phyloP scores from a whole-genome alignment of 495 filamentous ascomycete species.

The Aspergillus cavernicola region DNA sequence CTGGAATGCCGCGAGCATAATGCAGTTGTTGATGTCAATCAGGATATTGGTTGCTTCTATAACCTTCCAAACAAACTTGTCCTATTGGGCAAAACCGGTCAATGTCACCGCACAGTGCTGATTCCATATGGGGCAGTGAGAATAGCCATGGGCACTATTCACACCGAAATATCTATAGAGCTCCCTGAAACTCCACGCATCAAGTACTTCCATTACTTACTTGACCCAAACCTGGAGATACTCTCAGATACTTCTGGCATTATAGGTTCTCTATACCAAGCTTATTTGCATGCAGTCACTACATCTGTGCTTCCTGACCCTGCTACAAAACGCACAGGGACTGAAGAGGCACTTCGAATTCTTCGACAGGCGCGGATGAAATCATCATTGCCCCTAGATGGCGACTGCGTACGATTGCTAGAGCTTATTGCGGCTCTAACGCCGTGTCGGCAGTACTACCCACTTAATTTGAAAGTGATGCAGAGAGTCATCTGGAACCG shows the following conservation, averaged over 20 bases:
- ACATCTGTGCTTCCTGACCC: conserved; percentile 51
- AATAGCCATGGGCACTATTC: conserved; percentile 15
- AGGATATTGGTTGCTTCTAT: conserved; percentile 47
- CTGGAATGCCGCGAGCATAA: conserved; percentile 47
- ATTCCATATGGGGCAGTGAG: conserved; percentile 42
- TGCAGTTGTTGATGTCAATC: conserved; percentile 49
- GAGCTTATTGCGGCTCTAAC: conserved; percentile 45
- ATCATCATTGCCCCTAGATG: conserved; percentile 43
- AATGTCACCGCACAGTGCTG: conserved; percentile 38
- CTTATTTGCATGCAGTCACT: conserved; percentile 56
- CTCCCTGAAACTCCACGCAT: conserved; percentile 16
- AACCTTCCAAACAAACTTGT: conserved; percentile 53
- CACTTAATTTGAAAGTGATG: conserved; percentile 39
- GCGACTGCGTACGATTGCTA: conserved; percentile 35
- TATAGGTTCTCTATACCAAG: conserved; percentile 45
- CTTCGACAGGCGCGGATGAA: conserved; percentile 41
- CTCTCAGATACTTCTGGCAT: conserved; percentile 46
- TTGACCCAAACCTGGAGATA: conserved; percentile 44
- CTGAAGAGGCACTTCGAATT: conserved; percentile 49
- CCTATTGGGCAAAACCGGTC: conserved; percentile 24
- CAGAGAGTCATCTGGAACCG: conserved; percentile 46
- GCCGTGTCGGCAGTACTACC: conserved; percentile 53
- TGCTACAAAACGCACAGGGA: conserved; percentile 53
- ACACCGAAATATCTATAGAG: conserved; percentile 39
- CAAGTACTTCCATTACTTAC: conserved; percentile 36